Evolutionary conservation across 2,329 filamentous ascomycete species (phyloP).

Genomic region (Verticillium isaacii): DNA sequence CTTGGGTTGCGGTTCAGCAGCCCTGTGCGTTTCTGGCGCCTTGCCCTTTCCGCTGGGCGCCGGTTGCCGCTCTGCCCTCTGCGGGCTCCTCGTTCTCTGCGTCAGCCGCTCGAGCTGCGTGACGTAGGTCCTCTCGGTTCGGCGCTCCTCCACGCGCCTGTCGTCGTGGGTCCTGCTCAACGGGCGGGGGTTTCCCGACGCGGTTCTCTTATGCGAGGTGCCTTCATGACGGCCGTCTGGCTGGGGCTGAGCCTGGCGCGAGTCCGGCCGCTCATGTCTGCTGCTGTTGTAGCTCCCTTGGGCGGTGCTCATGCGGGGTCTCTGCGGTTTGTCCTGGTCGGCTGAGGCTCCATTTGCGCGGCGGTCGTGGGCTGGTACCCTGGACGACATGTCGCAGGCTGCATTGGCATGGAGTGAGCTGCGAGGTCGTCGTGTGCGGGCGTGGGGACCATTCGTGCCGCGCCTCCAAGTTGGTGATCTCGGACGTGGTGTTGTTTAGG

Average conservation of each 20-base stretch:
- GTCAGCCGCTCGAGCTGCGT: constrained; percentile 60
- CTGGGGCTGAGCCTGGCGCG: constrained; percentile 29
- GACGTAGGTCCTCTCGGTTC: constrained; percentile 52
- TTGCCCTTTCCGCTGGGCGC: constrained; percentile 23
- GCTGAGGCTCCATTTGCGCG: constrained; percentile 35
- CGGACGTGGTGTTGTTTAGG: neutral
- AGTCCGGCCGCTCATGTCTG: constrained; percentile 28
- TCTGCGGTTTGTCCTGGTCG: constrained; percentile 20
- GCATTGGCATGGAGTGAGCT: constrained; percentile 23
- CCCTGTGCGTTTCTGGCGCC: constrained; percentile 30
- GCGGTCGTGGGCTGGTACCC: constrained; percentile 34
- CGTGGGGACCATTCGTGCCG: neutral
- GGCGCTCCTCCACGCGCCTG: constrained; percentile 44
- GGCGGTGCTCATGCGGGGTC: constrained; percentile 28
- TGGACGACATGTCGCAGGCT: constrained; percentile 35
- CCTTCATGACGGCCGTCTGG: constrained; percentile 28
- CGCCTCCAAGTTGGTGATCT: neutral
- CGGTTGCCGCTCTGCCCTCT: constrained; percentile 42
- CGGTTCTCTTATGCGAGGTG: constrained; percentile 50
- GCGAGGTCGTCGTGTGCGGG: neutral
- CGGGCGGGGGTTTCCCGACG: constrained; percentile 52
- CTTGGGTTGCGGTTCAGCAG: constrained; percentile 37
- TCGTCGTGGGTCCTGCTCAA: constrained; percentile 38
- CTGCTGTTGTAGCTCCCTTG: constrained; percentile 16
- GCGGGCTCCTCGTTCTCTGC: constrained; percentile 55